Evolutionary conservation across 1,284 basidiomycete genomes (phyloP).

Genomic region (Fomes fomentarius): DNA sequence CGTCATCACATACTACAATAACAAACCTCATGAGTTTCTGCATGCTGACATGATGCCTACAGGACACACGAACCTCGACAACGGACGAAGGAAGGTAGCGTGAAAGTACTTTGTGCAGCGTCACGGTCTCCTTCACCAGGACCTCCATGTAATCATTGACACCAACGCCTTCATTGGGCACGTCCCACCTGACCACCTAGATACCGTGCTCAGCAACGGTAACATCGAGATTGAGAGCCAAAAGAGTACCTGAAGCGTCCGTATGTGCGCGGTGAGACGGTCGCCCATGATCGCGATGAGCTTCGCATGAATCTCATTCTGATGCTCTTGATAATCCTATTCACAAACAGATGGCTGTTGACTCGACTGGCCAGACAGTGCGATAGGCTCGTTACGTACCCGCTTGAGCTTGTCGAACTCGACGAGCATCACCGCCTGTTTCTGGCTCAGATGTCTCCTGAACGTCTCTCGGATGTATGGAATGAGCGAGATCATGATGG

Average conservation of each 20-base stretch:
- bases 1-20: slow-evolving; percentile 79
- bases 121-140: slow-evolving; percentile 94
- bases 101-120: slow-evolving; percentile 94
- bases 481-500: slow-evolving; percentile 93
- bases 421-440: slow-evolving; percentile 94
- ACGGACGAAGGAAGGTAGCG: slow-evolving; percentile 82
- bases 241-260: slow-evolving; percentile 66
- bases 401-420: slow-evolving; percentile 99
- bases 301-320: slow-evolving; percentile 98
- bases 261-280: slow-evolving; percentile 86
- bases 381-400: slow-evolving; percentile 46
- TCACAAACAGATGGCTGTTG: not conserved
- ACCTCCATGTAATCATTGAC: slow-evolving; percentile 89
- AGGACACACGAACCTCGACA: slow-evolving; percentile 69
- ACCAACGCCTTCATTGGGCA: slow-evolving; percentile 53
- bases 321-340: slow-evolving; percentile 98
- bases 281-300: slow-evolving; percentile 99
- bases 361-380: too few species aligned
- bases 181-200: slow-evolving; percentile 79
- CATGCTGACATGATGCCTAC: too few species aligned
- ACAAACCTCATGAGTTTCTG: not conserved
- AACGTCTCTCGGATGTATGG: slow-evolving; percentile 96
- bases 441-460: slow-evolving; percentile 87
- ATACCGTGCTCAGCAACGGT: not conserved
- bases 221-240: not conserved